Percentiles rank a stretch among this genome's conserved stretches.
These are phyloP conservation scores for Diaporthe sp. DNA, from an alignment of 2,329 filamentous ascomycete species.

Conservation along the genomic window DNA sequence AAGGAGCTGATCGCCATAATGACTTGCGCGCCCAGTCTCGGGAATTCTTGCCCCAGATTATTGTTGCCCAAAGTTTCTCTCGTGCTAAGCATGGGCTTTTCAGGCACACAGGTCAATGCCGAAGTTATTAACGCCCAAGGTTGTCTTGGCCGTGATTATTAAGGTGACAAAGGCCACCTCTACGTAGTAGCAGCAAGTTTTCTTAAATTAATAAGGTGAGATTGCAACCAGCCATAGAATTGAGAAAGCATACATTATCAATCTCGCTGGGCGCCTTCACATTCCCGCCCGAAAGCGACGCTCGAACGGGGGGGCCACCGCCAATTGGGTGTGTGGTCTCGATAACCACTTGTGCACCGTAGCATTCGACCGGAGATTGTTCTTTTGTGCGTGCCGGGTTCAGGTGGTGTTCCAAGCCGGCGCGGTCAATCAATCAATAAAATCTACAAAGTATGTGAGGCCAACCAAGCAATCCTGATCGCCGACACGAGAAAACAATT, in stretches of 20 bases:
- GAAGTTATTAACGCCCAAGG: not conserved
- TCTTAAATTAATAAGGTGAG: too few relatives aligned
- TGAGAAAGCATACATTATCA: not conserved
- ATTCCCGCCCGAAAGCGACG: not conserved
- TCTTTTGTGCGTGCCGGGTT: not conserved
- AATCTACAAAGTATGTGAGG: too few relatives aligned
- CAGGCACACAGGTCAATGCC: not conserved
- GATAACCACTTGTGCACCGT: not conserved
- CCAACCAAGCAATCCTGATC: too few relatives aligned
- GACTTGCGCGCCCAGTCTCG: not conserved
- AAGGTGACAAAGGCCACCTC: too few relatives aligned
- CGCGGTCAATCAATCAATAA: not conserved
- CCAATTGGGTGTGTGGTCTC: not conserved
- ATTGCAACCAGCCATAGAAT: too few relatives aligned
- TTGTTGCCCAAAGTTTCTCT: not conserved
- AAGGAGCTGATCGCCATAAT: not conserved
- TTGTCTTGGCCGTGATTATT: too few relatives aligned
- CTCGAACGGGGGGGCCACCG: not conserved
- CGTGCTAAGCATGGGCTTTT: not conserved
- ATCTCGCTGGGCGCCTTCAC: not conserved
- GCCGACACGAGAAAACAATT: not conserved
- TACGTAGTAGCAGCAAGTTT: too few relatives aligned
- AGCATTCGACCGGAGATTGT: conserved; percentile 17
- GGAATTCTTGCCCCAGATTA: not conserved
- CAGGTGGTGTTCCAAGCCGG: not conserved